Conservation (phyloP, 1,284 basidiomycete genomes). For the Sanghuangporus weigelae region DNA sequence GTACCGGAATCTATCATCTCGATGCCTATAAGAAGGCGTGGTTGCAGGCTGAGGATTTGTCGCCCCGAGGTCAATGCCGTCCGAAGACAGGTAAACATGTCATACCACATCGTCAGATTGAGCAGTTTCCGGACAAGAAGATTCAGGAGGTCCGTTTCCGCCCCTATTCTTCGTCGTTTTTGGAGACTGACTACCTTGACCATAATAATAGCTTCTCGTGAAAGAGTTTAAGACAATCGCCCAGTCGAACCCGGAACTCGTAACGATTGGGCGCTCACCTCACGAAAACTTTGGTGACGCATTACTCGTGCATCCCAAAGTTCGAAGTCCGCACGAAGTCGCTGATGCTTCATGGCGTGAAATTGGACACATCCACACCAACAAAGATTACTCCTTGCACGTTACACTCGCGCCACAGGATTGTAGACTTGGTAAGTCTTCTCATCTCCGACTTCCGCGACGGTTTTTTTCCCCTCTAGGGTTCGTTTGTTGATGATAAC, state of each 20-base stretch:
- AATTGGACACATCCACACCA: constrained; percentile 23
- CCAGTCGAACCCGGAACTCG: constrained; percentile 16
- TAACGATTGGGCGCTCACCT: constrained; percentile 18
- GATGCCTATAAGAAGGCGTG: constrained; percentile 22
- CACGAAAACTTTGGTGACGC: constrained; percentile 20
- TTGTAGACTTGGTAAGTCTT: constrained; percentile 21
- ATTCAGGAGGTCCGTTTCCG: constrained; percentile 18
- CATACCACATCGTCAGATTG: constrained; percentile 25
- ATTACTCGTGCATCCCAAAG: constrained; percentile 18
- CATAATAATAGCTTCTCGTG: not conserved
- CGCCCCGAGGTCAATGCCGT: constrained; percentile 17
- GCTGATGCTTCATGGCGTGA: constrained; percentile 20
- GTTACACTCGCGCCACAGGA: constrained; percentile 23
- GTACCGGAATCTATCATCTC: constrained; percentile 20
- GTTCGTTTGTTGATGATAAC: not conserved
- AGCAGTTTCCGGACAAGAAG: constrained; percentile 16
- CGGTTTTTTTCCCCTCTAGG: not conserved
- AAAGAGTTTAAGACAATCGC: constrained; percentile 8
- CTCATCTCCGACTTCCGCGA: not conserved
- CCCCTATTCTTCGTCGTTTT: not conserved
- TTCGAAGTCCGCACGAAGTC: constrained; percentile 16
- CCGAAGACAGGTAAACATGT: constrained; percentile 23
- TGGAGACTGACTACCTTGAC: not conserved
- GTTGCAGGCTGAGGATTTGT: constrained; percentile 18
- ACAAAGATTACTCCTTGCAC: constrained; percentile 24